Conservation (phyloP, 1,284 basidiomycete genomes). For the Laetiporus sulphureus region DNA sequence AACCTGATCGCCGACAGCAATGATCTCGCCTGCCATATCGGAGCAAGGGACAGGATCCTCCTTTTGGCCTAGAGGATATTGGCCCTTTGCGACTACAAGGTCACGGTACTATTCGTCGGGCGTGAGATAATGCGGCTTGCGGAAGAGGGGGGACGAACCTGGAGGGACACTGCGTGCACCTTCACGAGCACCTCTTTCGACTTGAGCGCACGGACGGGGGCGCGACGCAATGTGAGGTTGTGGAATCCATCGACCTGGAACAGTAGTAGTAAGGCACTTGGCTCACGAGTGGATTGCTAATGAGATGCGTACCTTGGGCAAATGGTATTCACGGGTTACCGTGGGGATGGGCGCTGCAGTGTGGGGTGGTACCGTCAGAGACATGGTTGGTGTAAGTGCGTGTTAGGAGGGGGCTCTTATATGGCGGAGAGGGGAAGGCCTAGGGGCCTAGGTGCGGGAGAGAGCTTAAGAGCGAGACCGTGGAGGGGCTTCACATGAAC, state of each 20-base stretch:
- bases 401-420: neutral
- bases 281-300: too few relatives aligned
- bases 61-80: conserved; percentile 25
- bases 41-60: conserved; percentile 45
- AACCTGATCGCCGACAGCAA: conserved; percentile 47
- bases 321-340: conserved; percentile 28
- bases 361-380: neutral
- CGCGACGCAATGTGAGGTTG: conserved; percentile 28
- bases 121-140: neutral
- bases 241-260: conserved; percentile 22
- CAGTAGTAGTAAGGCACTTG: neutral
- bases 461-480: neutral
- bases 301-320: conserved; percentile 15
- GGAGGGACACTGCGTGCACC: conserved; percentile 44
- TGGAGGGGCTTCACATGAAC: neutral
- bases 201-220: conserved; percentile 26
- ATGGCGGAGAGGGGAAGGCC: neutral
- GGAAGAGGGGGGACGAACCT: conserved; percentile 15
- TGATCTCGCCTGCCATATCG: conserved; percentile 57
- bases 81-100: conserved; percentile 30
- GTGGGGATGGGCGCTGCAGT: conserved; percentile 16
- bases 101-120: conserved; percentile 32
- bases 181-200: conserved; percentile 41
- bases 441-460: neutral
- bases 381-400: neutral